Base-by-base conservation (phyloP, 192 early-diverging fungal genomes). In the Coemansia sp. region DNA sequence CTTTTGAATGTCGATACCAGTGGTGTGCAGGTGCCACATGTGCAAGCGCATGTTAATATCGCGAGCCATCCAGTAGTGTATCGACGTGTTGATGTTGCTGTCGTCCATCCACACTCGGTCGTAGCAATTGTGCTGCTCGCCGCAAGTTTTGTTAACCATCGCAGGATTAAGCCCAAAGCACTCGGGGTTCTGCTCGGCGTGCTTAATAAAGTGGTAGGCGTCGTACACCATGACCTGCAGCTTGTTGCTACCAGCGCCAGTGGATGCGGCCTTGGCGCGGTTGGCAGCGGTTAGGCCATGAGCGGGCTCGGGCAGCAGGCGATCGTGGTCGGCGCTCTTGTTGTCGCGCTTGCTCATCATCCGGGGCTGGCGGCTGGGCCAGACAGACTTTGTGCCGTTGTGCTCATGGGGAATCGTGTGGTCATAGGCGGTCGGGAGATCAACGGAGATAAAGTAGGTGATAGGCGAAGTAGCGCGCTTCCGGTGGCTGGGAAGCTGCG, bases 21-120 rank as follows among this genome's bases (percentile, higher is more conserved):
- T 63, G 59, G 18, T 70, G 64, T 70, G 73, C 69, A 76, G 56
- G 25, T 81, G 73, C 79, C 79, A 81, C 73, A 81, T 25, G 31
- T 73, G 69, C 62, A 81, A 25, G 16, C 79, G 69, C 37, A 66
- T 43, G 18, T 67, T 73, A 39, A 81, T 75, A 11, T 81, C 79
- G 31, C 70, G 69, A 11, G 78, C 78, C 73, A 81, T 72, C 78
- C 78, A 81, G 64, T 81, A 81, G 28, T 81, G 78, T 18, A 81
- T 64, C 1, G 60, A 53, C 0, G 73, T 76, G 66, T 68, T 69
- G 18, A 81, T 50, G 18, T 81, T 81, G 37, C 62, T 25, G 34
- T 81, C 79, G 61, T 81, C 79, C 58, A 73, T 68, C 79, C 79
- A 81, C 37, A 81, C 65, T 11, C 79, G 73, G 59, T 81, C 79